Base-by-base conservation (phyloP, 768 basidiomycete genomes). In the Strobilomyces confusus region DNA sequence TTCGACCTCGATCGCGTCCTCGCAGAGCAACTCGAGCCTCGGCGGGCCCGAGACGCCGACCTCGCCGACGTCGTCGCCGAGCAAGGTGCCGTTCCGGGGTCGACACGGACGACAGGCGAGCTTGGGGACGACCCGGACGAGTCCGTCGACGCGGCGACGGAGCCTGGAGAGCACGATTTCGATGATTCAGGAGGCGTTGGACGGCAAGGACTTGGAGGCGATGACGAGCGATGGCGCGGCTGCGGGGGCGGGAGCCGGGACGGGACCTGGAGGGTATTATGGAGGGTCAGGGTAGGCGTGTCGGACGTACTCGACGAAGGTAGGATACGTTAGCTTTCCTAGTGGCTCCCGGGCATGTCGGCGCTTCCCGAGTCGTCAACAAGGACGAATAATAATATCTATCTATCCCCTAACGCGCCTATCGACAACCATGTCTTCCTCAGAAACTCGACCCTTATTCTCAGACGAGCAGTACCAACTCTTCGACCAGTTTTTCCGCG, bases 121-220 rank as follows among this genome's bases (percentile, higher is more conserved):
- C 65, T 70, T 98, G 57, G 95, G 95, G 4, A 98, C 95, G 58
- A 98, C 95, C 30, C 53, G 64, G 83, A 95, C 95, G 47, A 90
- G 87, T 63, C 95, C 97, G 14, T 94, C 91, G 69, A 98, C 87
- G 46, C 76, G 97, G 59, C 77, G 95, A 71, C 76, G 95, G 69
- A 92, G 89, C 67, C 70, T 98, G 69, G 95, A 98, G 77, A 94
- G 89, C 68, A 98, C 97, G 48, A 93, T 95, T 78, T 87, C 87
- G 57, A 81, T 98, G 67, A 95, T 98, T 64, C 87, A 94, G 71
- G 92, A 92, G 60, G 95, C 89, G 7, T 84, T 87, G 71, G 94
- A 95, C 48, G 90, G 89, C 30, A 84, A 79, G 61, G 78, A 77
- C 32, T 59, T 69, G 41, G 77, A 78, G 29, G 47, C 47, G 15